Conservation (phyloP, 1,284 basidiomycete genomes). For the Trametes hirsuta region DNA sequence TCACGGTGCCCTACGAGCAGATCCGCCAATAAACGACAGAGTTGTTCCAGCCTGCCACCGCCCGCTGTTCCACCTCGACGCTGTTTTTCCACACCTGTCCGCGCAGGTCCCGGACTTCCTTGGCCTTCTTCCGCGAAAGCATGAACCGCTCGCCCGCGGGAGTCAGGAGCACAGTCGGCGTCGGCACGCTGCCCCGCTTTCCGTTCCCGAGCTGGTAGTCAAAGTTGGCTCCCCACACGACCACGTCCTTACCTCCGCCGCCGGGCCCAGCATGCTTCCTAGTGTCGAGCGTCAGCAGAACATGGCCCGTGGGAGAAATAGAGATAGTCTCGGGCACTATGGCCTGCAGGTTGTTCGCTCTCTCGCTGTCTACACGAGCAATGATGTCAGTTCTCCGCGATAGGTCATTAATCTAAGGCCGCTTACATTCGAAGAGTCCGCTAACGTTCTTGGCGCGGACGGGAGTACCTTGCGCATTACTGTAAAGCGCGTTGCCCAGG, state of each 20-base stretch:
- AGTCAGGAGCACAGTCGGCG: slow-evolving; percentile 62
- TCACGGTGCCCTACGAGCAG: slow-evolving; percentile 28
- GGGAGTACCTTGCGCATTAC: slow-evolving; percentile 74
- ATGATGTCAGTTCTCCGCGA: neutral
- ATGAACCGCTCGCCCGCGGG: slow-evolving; percentile 60
- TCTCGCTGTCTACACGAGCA: slow-evolving; percentile 64
- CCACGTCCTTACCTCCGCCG: slow-evolving; percentile 60
- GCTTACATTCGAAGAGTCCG: slow-evolving; percentile 82
- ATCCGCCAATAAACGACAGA: slow-evolving; percentile 81
- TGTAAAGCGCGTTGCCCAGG: slow-evolving; percentile 83
- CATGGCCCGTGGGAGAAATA: slow-evolving; percentile 79
- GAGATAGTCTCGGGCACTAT: slow-evolving; percentile 73
- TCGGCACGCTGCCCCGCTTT: slow-evolving; percentile 73
- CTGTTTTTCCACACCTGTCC: slow-evolving; percentile 70
- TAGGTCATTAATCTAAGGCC: neutral
- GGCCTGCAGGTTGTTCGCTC: slow-evolving; percentile 59
- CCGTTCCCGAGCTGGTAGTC: slow-evolving; percentile 88
- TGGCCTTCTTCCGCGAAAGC: slow-evolving; percentile 52
- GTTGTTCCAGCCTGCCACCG: slow-evolving; percentile 63
- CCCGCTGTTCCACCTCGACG: slow-evolving; percentile 72
- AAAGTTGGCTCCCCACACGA: slow-evolving; percentile 72
- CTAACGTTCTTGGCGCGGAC: slow-evolving; percentile 82
- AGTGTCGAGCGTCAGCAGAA: slow-evolving; percentile 78
- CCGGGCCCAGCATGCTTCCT: slow-evolving; percentile 48
- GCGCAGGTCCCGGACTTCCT: slow-evolving; percentile 62